These are phyloP conservation scores for Trametes meyenii DNA, from an alignment of 768 basidiomycete species.

Conservation along the genomic window DNA sequence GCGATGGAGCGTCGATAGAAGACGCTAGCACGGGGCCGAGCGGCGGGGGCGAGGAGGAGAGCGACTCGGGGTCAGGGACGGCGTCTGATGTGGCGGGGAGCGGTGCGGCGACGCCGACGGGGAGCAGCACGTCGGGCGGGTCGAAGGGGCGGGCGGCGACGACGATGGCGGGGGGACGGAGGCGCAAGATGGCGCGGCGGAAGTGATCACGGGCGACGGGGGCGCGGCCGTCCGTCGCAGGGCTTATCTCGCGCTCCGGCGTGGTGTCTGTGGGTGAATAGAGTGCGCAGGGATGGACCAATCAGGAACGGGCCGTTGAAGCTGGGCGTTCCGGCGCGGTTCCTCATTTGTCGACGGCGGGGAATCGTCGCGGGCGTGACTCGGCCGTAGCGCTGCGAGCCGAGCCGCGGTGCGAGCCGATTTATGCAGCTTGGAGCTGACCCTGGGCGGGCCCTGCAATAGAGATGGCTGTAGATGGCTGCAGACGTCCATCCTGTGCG, in stretches of 20 bases:
- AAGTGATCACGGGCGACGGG: conserved; percentile 39
- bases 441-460: too few relatives aligned
- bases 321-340: conserved; percentile 9
- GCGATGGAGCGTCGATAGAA: conserved; percentile 18
- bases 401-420: too few relatives aligned
- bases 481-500: too few relatives aligned
- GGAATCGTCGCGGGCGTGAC: conserved; percentile 10
- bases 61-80: conserved; percentile 45
- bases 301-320: conserved; percentile 4
- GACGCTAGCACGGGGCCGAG: conserved; percentile 22
- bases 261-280: conserved; percentile 3
- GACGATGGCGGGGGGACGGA: conserved; percentile 61
- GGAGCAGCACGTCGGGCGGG: conserved; percentile 27
- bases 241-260: conserved; percentile 3
- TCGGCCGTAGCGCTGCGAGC: conserved; percentile 2
- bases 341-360: conserved; percentile 9
- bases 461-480: neutral
- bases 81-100: conserved; percentile 50
- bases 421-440: too few relatives aligned
- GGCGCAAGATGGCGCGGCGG: conserved; percentile 59
- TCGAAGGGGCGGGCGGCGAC: conserved; percentile 41
- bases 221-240: conserved; percentile 10
- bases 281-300: conserved; percentile 9
- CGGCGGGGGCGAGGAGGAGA: conserved; percentile 33
- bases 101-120: conserved; percentile 42